Conservation (phyloP, 2,329 filamentous ascomycete genomes). For the Diaporthe caulivora region DNA sequence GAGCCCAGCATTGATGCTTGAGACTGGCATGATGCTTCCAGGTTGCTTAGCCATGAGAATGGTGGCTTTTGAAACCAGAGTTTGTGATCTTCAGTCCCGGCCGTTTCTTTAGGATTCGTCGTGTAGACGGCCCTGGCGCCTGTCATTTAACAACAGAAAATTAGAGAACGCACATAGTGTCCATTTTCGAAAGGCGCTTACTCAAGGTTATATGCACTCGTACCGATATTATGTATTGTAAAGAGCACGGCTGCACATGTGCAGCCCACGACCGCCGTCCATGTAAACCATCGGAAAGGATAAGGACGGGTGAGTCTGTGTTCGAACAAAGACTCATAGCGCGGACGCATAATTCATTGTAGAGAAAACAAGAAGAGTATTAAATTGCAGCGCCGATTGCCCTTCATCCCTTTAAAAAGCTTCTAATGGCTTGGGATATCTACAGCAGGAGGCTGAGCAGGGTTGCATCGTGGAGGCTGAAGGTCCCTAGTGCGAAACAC, state of each 20-base stretch:
- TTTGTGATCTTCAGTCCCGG: neutral
- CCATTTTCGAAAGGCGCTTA: neutral
- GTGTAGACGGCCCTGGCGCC: neutral
- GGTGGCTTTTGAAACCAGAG: conserved; percentile 13
- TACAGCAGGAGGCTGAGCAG: conserved; percentile 8
- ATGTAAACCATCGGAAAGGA: conserved; percentile 12
- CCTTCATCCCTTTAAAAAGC: neutral
- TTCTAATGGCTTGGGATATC: neutral
- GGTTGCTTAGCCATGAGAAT: neutral
- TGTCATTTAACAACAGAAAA: neutral
- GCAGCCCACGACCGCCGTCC: neutral
- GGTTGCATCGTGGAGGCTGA: neutral
- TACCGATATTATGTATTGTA: neutral
- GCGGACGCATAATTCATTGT: neutral
- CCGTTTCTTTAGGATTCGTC: neutral
- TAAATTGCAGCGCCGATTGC: neutral
- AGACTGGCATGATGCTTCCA: conserved; percentile 2
- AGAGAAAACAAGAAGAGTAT: neutral
- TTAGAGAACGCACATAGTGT: fast-evolving
- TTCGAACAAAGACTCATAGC: conserved; percentile 10
- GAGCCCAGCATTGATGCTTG: conserved; percentile 1
- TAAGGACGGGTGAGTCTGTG: neutral
- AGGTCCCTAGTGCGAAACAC: neutral
- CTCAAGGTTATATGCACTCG: neutral
- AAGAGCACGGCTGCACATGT: neutral